Evolutionary conservation across 768 basidiomycete genomes (phyloP), one percentile per base, ranked within the genome.

Genomic region (Boletus pseudo-olivaceus): DNA sequence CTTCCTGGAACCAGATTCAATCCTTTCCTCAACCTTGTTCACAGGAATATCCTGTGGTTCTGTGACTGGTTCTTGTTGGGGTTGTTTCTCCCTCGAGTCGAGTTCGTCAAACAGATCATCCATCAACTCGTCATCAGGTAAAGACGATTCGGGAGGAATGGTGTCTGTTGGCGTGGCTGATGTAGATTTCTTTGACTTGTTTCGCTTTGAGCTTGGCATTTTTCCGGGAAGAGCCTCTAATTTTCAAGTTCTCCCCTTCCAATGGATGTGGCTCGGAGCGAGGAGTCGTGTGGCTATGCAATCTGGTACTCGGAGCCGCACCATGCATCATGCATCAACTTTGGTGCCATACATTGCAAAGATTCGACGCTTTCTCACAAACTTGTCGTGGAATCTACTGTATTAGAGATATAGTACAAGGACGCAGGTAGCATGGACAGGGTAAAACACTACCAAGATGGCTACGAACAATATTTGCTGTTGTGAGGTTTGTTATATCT

Each of bases 101-200:
- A 95, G 82, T 67, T 90, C 86, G 7, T 83, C 79, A 44, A 93
- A 70, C 1, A 95, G 80, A 62, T 90, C 85, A 59, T 90, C 80
- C 74, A 93, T 76, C 44, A 93, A 76, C 10, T 79, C 80, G 51
- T 86, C 81, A 40, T 79, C 77, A 19, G 59, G 55, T 1, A 72
- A 61, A 30, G 74, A 67, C 1, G 68, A 54, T 15, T 67, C 62
- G 23, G 70, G 59, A 42, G 65, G 62, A n/a, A 64, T 37, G 4
- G 58, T 15, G 14, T 50, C 42, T 26, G 64, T 40, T 14, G 59
- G 50, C 1, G 70, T 41, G 7, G 70, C 59, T 15, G 76, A 64
- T 43, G 73, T 26, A 23, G 62, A 54, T 66, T 83, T 82, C 72
- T 82, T 83, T 44, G 74, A 55, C 68, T 83, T 85, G 61, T 77